Evolutionary conservation across 352 stramenopile species (phyloP), one percentile per base, ranked within the genome.

Genomic region (Globisporangium alternatum): DNA sequence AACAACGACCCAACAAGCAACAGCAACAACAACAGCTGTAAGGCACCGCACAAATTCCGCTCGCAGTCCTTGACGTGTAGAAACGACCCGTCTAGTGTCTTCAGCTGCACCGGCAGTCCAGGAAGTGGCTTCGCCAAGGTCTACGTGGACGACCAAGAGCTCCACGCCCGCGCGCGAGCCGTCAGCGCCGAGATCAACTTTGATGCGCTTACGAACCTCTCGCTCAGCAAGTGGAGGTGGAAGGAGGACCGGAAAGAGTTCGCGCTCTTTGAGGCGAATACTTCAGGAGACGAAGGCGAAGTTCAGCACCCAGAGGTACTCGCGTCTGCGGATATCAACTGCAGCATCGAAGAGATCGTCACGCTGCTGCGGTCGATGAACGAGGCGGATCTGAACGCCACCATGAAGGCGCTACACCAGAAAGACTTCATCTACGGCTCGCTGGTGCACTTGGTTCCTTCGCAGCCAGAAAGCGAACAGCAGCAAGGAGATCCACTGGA

Each of bases 51-150:
- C 17, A 39, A 56, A 15, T 56, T 56, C 30, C 49, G 49, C 28
- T 56, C 49, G 12, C 49, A 56, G 49, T 56, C 49, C 17, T 56
- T 17, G 28, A 56, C 49, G 28, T 31, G 33, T 17, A 56, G 49
- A 2, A 28, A 56, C 28, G 49, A 56, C 8, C 30, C 80, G 10
- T 76, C 62, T 5, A 54, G 62, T 10, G 25, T 0, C 47, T 70
- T 70, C 30, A 88, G 66, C 17, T 83, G 33, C 28, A 41, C 68
- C 57, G 79, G 82, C 12, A 90, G 67, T 8, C 71, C 60, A 1
- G 0, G 15, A 37, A 28, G 25, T 15, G 15, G 12, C 10, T 28
- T 39, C 35, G 47, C 33, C 10, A 64, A 56, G 9, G n/a, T 64
- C 22, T 45, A 45, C 31, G 45, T 64, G n/a, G 19, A 35, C 33